Conservation (phyloP, 2,329 filamentous ascomycete species). For the Calycina herbarum region DNA sequence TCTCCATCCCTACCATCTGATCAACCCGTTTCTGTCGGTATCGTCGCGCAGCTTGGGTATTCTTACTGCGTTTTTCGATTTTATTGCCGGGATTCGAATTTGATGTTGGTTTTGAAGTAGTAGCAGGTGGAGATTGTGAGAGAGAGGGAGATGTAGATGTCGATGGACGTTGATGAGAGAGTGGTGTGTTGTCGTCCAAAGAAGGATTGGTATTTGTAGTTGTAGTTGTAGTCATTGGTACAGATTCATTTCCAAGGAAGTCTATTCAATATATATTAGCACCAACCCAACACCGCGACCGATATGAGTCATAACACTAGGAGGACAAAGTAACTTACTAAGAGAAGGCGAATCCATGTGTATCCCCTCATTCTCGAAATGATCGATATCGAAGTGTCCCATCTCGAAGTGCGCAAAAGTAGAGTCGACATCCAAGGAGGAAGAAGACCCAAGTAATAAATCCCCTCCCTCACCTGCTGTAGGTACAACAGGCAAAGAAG, state of each 20-base stretch:
- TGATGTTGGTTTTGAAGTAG: not conserved
- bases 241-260: not conserved
- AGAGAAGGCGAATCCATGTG: not conserved
- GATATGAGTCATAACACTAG: not conserved
- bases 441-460: not conserved
- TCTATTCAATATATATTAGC: not conserved
- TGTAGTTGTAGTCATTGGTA: not conserved
- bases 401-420: not conserved
- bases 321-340: not conserved
- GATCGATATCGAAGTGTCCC: not conserved
- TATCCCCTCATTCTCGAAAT: not conserved
- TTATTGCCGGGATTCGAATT: constrained; percentile 14
- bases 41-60: constrained; percentile 70
- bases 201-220: not conserved
- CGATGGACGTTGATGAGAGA: not conserved
- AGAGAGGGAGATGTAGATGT: not conserved
- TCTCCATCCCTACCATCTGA: constrained; percentile 62
- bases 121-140: not conserved
- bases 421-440: not conserved
- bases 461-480: not conserved
- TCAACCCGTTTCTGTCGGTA: constrained; percentile 72
- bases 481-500: not conserved
- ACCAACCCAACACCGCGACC: not conserved
- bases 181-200: not conserved
- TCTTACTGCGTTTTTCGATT: constrained; percentile 59